Evolutionary conservation across 1,284 basidiomycete species (phyloP), one percentile per base, ranked within the genome.

Genomic region (Boletellus sp.): DNA sequence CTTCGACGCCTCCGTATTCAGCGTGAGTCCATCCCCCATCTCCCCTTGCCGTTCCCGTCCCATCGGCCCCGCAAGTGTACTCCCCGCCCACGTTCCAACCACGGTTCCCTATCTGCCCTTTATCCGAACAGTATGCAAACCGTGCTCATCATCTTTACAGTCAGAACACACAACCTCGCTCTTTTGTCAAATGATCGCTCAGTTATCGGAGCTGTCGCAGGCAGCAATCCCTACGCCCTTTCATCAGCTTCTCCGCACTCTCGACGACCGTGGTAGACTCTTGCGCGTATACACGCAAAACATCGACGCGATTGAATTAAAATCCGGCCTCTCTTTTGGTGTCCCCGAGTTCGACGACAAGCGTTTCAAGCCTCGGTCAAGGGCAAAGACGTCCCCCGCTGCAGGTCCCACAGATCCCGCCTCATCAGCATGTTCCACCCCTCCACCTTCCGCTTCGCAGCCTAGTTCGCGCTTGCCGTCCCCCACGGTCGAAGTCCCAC

Each of bases 201-300:
- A 85, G 54, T 76, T 97, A 15, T 88, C 87, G 47, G 76, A 82
- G 48, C 74, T 93, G 28, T 88, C 93, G 5, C 76, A 81, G 51
- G 74, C 78, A 2, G 91, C 93, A 10, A 62, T 78, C 54, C 93
- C 94, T 1, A 95, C 94, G 4, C 73, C 84, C 1, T 97, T 97
- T 60, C 94, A 97, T 64, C 71, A 76, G 8, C 75, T 90, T 24
- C 81, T 97, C 22, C 85, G 85, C 39, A 65, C 77, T 13, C 80
- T 97, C 21, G 91, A 97, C 62, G 75, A 84, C 50, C 78, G 86
- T 43, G 88, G 90, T 2, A 80, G 83, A 44, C 80, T 97, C 1
- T 78, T 94, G 40, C 81, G 94, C 26, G 91, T 94, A 5, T 97
- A 97, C 70, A 96, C 94, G 0, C 94, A 97, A 73, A 95, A 96